These are phyloP conservation scores for Vigna mungo DNA, from an alignment of 306 rosid species.

Conservation along the genomic window DNA sequence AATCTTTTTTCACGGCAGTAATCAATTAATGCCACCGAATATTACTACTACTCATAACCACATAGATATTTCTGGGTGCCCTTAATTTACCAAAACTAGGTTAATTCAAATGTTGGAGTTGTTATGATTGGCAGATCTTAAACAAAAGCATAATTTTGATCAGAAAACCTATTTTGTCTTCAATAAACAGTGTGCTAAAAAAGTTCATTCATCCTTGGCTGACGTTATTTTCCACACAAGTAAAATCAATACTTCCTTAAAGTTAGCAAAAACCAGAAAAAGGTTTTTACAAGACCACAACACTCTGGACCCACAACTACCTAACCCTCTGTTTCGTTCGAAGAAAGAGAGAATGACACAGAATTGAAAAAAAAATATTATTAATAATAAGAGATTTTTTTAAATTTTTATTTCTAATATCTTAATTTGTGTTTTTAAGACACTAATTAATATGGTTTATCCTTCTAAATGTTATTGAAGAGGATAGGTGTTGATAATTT, in stretches of 20 bases:
- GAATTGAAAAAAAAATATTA: no score
- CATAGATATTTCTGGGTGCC: not conserved
- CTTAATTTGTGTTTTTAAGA: no score
- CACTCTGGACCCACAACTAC: not conserved
- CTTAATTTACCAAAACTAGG: not conserved
- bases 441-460: not conserved
- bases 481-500: not conserved
- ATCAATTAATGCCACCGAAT: constrained; percentile 37
- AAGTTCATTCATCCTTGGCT: not conserved
- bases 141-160: not conserved
- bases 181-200: not conserved
- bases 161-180: not conserved
- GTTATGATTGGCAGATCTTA: not conserved
- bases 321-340: no score
- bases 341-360: no score
- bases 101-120: not conserved
- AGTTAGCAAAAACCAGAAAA: not conserved
- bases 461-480: not conserved
- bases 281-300: not conserved
- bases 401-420: no score
- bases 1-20: constrained; percentile 1
- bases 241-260: not conserved
- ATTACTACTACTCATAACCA: constrained; percentile 10
- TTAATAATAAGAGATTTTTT: no score
- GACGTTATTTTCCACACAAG: constrained; percentile 12